Percentiles rank a stretch among this genome's conserved stretches.
phyloP scores from a whole-genome alignment of 176 grass and related monocot genomes.

The Musa troglodytarum region DNA sequence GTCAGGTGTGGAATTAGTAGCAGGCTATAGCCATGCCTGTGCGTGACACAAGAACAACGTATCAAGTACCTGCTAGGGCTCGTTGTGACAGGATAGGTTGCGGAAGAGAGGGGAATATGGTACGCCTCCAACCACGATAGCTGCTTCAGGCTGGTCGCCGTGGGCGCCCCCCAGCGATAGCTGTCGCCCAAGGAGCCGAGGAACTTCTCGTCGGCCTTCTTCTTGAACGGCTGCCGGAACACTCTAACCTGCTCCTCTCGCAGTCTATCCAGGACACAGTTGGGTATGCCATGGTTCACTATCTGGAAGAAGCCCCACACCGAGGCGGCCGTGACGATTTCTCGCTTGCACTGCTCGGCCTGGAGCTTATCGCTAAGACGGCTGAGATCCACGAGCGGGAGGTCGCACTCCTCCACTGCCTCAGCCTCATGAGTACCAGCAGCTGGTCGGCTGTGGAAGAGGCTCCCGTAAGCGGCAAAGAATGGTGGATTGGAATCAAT shows the following conservation, averaged over 20 bases:
- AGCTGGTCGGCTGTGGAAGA: neutral
- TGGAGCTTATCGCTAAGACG: conserved; percentile 12
- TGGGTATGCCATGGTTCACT: conserved; percentile 46
- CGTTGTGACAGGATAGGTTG: neutral
- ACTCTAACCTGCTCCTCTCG: conserved; percentile 44
- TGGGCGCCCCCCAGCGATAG: conserved; percentile 13
- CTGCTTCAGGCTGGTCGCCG: conserved; percentile 1
- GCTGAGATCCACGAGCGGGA: conserved; percentile 53
- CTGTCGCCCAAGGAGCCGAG: neutral
- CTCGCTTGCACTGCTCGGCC: conserved; percentile 33
- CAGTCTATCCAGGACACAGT: conserved; percentile 35
- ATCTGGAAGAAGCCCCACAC: conserved; percentile 97
- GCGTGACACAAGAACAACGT: neutral
- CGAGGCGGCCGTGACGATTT: conserved; percentile 43
- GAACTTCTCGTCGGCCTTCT: conserved; percentile 20
- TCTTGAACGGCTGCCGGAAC: conserved; percentile 48
- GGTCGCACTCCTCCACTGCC: conserved; percentile 32
- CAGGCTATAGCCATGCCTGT: too few relatives aligned
- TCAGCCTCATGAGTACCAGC: neutral
- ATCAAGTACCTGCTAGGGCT: neutral
- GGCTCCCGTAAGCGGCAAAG: neutral
- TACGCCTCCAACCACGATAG: conserved; percentile 15
- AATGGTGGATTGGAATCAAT: conserved; percentile 10
- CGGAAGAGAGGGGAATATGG: neutral
- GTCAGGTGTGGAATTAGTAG: too few relatives aligned